Evolutionary conservation across 1,139 yeast genomes (phyloP).

Genomic region (Geotrichum carabidarum): DNA sequence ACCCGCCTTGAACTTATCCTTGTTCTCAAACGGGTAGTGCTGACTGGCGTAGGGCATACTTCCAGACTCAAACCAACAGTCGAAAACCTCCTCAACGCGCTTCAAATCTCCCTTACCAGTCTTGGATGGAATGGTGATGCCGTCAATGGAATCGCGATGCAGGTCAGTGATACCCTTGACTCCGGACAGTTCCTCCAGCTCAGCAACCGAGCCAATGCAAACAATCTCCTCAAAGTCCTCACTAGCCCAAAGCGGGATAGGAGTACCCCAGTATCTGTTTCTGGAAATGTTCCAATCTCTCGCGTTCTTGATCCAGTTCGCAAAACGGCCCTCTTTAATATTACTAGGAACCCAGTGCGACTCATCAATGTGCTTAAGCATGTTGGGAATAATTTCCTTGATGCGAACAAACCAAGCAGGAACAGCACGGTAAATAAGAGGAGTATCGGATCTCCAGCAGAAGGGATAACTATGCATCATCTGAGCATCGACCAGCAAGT

Average conservation of each 20-base stretch:
- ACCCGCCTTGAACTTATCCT: constrained; percentile 59
- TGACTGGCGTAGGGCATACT: constrained; percentile 97
- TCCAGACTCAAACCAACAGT: constrained; percentile 99
- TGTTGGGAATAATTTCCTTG: constrained; percentile 76
- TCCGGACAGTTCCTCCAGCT: constrained; percentile 80
- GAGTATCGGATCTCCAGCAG: constrained; percentile 99
- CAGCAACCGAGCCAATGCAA: constrained; percentile 86
- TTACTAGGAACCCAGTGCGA: constrained; percentile 93
- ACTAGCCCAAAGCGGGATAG: constrained; percentile 95
- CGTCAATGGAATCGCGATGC: constrained; percentile 90
- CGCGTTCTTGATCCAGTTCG: constrained; percentile 97
- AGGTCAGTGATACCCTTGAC: constrained; percentile 74
- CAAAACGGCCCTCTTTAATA: constrained; percentile 89
- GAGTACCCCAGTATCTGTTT: constrained; percentile 99
- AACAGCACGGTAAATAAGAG: constrained; percentile 88
- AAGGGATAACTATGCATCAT: constrained; percentile 95
- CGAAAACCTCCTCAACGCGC: constrained; percentile 96
- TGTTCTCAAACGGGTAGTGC: constrained; percentile 91
- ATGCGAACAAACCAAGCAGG: constrained; percentile 98
- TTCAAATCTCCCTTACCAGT: constrained; percentile 80
- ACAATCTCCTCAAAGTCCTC: constrained; percentile 90
- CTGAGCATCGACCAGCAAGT: constrained; percentile 71
- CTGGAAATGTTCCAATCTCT: constrained; percentile 98
- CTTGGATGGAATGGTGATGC: constrained; percentile 89
- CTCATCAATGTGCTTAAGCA: constrained; percentile 76